Base-by-base conservation (phyloP, 2,329 filamentous ascomycete genomes). In the Diaporthe eres region DNA sequence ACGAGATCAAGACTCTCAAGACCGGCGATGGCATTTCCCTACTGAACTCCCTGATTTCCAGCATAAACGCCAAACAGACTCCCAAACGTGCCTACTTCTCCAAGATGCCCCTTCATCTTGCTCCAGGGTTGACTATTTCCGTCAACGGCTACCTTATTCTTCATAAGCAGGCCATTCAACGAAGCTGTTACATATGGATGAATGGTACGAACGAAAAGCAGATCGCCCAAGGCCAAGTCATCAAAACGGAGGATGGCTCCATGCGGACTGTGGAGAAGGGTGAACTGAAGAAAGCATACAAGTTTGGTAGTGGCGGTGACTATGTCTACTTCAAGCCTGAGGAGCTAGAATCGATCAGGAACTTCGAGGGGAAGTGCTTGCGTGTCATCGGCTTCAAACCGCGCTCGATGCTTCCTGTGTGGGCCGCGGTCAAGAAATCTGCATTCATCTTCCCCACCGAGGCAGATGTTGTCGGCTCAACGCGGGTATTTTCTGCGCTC, bases 381-480 rank as follows among this genome's bases (percentile, higher is more conserved):
- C 93, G 95, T 7, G 94, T 99, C 78, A 94, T 99, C 74, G 97
- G 97, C 8, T 99, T 99, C 89, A 99, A 98, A 82, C 92, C 95
- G 9, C 87, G 94, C 39, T 91, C 90, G 1, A 86, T 91, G 80
- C 87, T 98, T 2, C 94, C 94, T 0, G 88, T 93, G 25, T 98
- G 96, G 95, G 94, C 95, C 1, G 95, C 94, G 47, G 88, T 94
- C 67, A 95, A 94, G 81, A 95, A 96, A 80, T 94, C 96, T 0
- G 95, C 92, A 0, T 99, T 98, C 83, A 94, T 99, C 75, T 98
- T 98, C 81, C 97, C 97, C 0, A 97, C 94, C 25, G 97, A 99
- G 84, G 93, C 95, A 78, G 94, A 95, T 77, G 98, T 92, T 80
- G 90, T 98, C 37, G 97, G 97, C 28, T 98, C 96, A 1, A 97